Evolutionary conservation across 2,329 filamentous ascomycete genomes (phyloP), one percentile per base, ranked within the genome.

Genomic region (Fusarium sp.): DNA sequence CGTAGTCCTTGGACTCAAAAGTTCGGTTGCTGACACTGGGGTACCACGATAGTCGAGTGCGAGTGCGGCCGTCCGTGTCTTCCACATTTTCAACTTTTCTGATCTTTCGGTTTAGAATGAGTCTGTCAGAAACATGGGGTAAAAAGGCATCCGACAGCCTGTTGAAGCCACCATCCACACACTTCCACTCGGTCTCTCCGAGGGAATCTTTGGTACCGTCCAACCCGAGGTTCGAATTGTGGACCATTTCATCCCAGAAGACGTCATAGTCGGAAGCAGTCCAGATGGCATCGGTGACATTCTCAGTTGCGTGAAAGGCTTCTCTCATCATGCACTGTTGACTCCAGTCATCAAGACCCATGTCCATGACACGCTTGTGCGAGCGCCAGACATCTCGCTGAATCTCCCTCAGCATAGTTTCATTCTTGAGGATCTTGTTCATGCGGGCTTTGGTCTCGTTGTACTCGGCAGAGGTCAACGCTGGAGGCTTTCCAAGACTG

Each of bases 1-100:
- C 92, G 77, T 90, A 84, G 52, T 83, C 87, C 59, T 89, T 70
- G 78, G 86, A 82, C 70, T 76, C 75, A 6, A 60, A 59, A 0
- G 23, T 74, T 65, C 39, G 82, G 81, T 56, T 78, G 85, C 73
- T 88, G 87, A 87, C 89, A 93, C 20, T 30, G 6, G 56, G 81
- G 3, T 82, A 83, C 16, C 82, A 82, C 3, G 80, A 72, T 1
- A 89, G 73, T 3, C 39, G 65, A 13, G 64, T 68, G 2, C 18
- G 50, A 18, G 30, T n/a, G 9, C 23, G 35, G 1, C 35, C 43
- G 6, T 56, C n/a, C 11, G 60, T 6, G 5, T 3, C 0, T 2
- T 52, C 13, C 2, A 63, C 2, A 0, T 32, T 1, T 1, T 69
- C 64, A 0, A 63, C 45, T 39, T 50, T 63, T 39, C 48, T 61